Base-by-base conservation (phyloP, 2,329 filamentous ascomycete genomes). In the Colletotrichum acutatum region DNA sequence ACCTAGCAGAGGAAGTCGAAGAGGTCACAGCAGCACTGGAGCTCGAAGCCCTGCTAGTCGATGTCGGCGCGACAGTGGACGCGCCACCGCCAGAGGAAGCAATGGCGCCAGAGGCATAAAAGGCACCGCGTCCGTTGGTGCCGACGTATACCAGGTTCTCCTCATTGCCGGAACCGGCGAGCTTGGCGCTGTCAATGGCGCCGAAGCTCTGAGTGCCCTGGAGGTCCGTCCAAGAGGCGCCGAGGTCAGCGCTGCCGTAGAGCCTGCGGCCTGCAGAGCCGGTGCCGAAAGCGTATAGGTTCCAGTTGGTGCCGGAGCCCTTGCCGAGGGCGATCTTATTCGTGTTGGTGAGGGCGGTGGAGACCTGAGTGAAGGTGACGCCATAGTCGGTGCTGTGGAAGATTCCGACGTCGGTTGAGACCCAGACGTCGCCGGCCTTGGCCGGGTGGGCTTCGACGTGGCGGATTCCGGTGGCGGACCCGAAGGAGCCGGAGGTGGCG, bases 401-500 rank as follows among this genome's bases (percentile, higher is more conserved):
- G 62, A 91, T 80, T 11, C 89, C 89, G 0, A 76, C 81, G 68
- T 90, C 83, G 0, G 89, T 90, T 1, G 88, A 89, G 1, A 88
- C 88, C 80, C 86, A 89, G 57, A 94, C 85, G 60, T 91, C 89
- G n/a, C 92, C 91, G 0, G 89, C 88, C 12, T 85, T 83, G 12
- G 86, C 84, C 0, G 91, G 90, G 73, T 91, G 85, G 0, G 84
- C 85, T 19, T 87, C 88, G 16, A 93, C 84, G 34, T 87, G 85
- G 53, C 90, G 90, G 68, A 93, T 82, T n/a, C 82, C 77, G 2
- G 80, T 82, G 2, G 82, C 84, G 12, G 81, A 80, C 3, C 79
- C 80, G 0, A 88, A 78, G 0, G 82, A 76, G 0, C 82, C 81
- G 0, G 75, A 80, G 8, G 81, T 78, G 6, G 82, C 75, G 74